Conservation (phyloP, 2,329 filamentous ascomycete genomes). For the Monosporascus sp. region DNA sequence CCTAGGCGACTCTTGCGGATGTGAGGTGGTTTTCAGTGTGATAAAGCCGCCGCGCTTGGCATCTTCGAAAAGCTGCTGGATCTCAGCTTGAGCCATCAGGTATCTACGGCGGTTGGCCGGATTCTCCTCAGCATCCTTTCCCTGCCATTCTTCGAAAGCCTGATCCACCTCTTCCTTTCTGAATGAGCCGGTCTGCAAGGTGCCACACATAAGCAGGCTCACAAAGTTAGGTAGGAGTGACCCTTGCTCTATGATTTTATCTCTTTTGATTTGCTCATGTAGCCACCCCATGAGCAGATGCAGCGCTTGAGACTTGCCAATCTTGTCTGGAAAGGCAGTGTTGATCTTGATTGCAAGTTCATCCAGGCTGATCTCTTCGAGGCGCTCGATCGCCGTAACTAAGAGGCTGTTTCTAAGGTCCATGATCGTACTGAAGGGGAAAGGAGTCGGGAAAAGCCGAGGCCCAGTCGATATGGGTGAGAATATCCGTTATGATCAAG, state of each 20-base stretch:
- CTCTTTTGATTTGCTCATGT: constrained; percentile 19
- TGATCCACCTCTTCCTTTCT: constrained; percentile 9
- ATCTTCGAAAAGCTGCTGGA: constrained; percentile 12
- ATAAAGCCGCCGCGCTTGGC: neutral
- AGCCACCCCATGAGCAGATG: constrained; percentile 21
- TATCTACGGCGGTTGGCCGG: constrained; percentile 21
- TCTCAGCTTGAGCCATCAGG: constrained; percentile 18
- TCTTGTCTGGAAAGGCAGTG: neutral
- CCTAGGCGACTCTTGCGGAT: neutral
- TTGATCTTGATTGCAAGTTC: constrained; percentile 13
- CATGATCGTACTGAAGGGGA: constrained; percentile 10
- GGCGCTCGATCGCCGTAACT: constrained; percentile 2
- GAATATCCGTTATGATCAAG: too few species aligned
- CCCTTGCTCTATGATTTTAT: constrained; percentile 12
- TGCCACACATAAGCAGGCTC: constrained; percentile 10
- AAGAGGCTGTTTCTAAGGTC: constrained; percentile 4
- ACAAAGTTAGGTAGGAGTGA: constrained; percentile 15
- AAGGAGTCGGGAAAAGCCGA: neutral
- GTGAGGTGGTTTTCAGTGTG: neutral
- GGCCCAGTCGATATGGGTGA: too few species aligned
- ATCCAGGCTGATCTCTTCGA: constrained; percentile 9
- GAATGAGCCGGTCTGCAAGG: constrained; percentile 8
- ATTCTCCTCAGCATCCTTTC: constrained; percentile 11
- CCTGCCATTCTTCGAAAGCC: constrained; percentile 19
- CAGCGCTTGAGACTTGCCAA: constrained; percentile 10